phyloP scores from a whole-genome alignment of 345 rosid genomes.

The Arabidopsis arenosa region DNA sequence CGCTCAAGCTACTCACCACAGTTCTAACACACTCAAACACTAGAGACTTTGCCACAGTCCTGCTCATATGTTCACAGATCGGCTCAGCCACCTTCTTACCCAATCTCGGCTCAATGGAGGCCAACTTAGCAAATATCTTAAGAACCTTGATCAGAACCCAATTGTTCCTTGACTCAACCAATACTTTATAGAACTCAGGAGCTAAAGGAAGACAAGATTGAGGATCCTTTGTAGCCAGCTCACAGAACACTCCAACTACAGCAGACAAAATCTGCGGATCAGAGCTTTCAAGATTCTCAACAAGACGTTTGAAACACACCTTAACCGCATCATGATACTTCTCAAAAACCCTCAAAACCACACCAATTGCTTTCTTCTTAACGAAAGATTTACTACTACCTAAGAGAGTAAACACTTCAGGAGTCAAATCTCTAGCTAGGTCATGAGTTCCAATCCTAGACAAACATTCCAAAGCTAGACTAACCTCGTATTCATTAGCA shows the following conservation, averaged over 20 bases:
- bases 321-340: constrained; percentile 87
- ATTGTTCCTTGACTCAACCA: constrained; percentile 88
- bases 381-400: constrained; percentile 66
- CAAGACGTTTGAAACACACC: constrained; percentile 85
- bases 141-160: constrained; percentile 91
- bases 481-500: constrained; percentile 66
- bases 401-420: constrained; percentile 76
- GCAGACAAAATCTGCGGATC: constrained; percentile 68
- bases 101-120: constrained; percentile 79
- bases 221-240: constrained; percentile 76
- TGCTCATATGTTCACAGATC: constrained; percentile 86
- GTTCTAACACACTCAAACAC: constrained; percentile 89
- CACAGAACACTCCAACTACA: constrained; percentile 83
- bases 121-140: constrained; percentile 82
- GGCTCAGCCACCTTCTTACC: constrained; percentile 84
- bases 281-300: constrained; percentile 76
- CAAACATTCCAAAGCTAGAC: constrained; percentile 81
- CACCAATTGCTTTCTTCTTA: constrained; percentile 74
- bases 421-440: constrained; percentile 81
- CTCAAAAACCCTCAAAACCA: constrained; percentile 72
- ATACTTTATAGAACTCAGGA: constrained; percentile 79
- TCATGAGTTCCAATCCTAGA: constrained; percentile 77
- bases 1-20: constrained; percentile 74
- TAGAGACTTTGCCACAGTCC: constrained; percentile 82
- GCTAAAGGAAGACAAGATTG: constrained; percentile 83